Base-by-base conservation (phyloP, 495 filamentous ascomycete species). In the Penicillium coprophilum region DNA sequence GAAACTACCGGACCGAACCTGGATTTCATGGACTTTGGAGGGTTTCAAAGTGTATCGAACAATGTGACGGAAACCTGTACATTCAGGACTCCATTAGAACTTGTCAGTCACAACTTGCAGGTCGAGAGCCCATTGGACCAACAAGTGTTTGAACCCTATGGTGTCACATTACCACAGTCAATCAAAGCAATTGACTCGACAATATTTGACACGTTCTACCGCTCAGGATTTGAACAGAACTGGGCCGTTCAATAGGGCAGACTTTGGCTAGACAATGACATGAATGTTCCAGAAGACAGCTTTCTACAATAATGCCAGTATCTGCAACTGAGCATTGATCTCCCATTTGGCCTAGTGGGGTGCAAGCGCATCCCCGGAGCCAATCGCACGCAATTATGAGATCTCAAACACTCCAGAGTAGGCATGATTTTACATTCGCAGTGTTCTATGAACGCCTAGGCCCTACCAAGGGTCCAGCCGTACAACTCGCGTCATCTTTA, bases 21-120 rank as follows among this genome's bases (percentile, higher is more conserved):
- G 17, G 50, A 53, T 10, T 53, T 41, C 12, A 44, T 53, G 50
- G 50, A 43, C 4, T 43, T 53, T 17, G 24, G 2, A 9, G n/a
- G 31, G 20, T 30, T 2, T 20, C 31, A 21, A n/a, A 15, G 21
- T 13, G 11, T 38, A 1, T 11, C 9, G 3, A 13, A 21, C 12
- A 34, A 50, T 13, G 31, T 7, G 13, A 34, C 12, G 12, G 30
- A 50, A 15, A 36, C 7, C 10, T 23, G 11, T 23, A 11, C 12
- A 6, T 36, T 50, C 3, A 36, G 2, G 5, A n/a, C n/a, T 23
- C 38, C 27, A 19, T 21, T 31, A 4, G 27, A 23, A 31, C 15
- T 31, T 15, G 8, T 15, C 3, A 11, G 39, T n/a, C 11, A 10
- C 19, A 19, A 24, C 19, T 12, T 34, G 1, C 17, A 44, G 27